Evolutionary conservation across 2,329 filamentous ascomycete genomes (phyloP).

Genomic region (Cadophora gregata): DNA sequence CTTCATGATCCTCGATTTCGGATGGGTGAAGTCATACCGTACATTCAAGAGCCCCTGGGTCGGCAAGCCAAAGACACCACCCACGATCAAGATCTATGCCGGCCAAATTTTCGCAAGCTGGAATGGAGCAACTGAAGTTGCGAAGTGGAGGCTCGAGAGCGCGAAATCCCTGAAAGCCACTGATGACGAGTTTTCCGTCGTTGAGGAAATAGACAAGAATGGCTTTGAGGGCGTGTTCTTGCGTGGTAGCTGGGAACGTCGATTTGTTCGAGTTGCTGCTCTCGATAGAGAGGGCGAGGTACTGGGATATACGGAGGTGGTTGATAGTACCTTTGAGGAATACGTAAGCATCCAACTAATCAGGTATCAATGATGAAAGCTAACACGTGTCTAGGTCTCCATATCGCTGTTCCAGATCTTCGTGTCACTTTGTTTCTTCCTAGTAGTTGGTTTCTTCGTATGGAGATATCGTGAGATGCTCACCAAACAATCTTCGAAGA

Average conservation of each 20-base stretch:
- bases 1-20: slow-evolving; percentile 34
- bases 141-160: slow-evolving; percentile 31
- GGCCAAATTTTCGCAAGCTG: slow-evolving; percentile 42
- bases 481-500: background rate
- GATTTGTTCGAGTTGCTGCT: slow-evolving; percentile 18
- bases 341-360: background rate
- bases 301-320: slow-evolving; percentile 7
- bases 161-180: slow-evolving; percentile 12
- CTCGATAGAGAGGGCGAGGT: slow-evolving; percentile 10
- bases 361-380: background rate
- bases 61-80: slow-evolving; percentile 37
- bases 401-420: slow-evolving; percentile 5
- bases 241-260: slow-evolving; percentile 1
- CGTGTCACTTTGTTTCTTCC: background rate
- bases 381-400: background rate
- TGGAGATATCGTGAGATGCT: slow-evolving; percentile 17
- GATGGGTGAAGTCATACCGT: slow-evolving; percentile 39
- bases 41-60: slow-evolving; percentile 41
- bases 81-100: slow-evolving; percentile 33
- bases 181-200: slow-evolving; percentile 14
- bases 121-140: slow-evolving; percentile 45
- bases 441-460: background rate
- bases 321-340: slow-evolving; percentile 19
- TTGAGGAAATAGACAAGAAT: slow-evolving; percentile 13
- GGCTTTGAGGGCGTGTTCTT: slow-evolving; percentile 13